phyloP scores from a whole-genome alignment of 1,284 basidiomycete genomes.

The Puccinia hordei region DNA sequence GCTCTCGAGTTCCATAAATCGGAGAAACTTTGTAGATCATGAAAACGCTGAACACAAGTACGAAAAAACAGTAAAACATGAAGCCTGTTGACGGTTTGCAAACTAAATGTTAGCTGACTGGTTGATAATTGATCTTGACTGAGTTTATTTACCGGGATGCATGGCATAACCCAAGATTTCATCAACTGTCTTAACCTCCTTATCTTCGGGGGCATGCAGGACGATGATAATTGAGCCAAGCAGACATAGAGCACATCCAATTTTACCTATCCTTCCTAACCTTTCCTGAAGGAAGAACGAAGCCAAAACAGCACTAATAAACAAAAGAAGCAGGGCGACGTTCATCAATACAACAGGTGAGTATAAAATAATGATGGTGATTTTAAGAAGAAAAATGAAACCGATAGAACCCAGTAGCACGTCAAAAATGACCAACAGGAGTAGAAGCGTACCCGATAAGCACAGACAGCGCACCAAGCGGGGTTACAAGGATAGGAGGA shows the following conservation, averaged over 20 bases:
- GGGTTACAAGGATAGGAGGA: constrained; percentile 94
- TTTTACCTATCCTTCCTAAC: constrained; percentile 85
- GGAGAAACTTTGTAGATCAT: constrained; percentile 88
- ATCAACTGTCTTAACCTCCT: constrained; percentile 88
- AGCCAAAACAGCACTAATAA: constrained; percentile 78
- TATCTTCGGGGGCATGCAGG: constrained; percentile 93
- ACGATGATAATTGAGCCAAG: constrained; percentile 93
- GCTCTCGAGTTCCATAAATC: constrained; percentile 82
- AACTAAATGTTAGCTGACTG: neutral
- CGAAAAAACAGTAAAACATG: constrained; percentile 81
- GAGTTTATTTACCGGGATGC: constrained; percentile 71
- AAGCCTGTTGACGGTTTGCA: constrained; percentile 67
- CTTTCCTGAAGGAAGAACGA: constrained; percentile 91
- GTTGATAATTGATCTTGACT: constrained; percentile 14
- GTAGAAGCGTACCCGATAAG: constrained; percentile 76
- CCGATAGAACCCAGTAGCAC: constrained; percentile 6
- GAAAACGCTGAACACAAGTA: constrained; percentile 76
- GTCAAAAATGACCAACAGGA: constrained; percentile 14
- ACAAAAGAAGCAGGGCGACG: neutral
- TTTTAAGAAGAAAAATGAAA: constrained; percentile 1
- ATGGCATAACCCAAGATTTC: constrained; percentile 87
- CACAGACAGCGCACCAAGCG: constrained; percentile 92
- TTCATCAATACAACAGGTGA: neutral
- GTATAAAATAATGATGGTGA: neutral
- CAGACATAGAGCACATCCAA: constrained; percentile 88